Percentiles rank a stretch among this genome's conserved stretches.
Conservation (phyloP, 2,329 filamentous ascomycete genomes). For the Fusarium sarcochroum region DNA sequence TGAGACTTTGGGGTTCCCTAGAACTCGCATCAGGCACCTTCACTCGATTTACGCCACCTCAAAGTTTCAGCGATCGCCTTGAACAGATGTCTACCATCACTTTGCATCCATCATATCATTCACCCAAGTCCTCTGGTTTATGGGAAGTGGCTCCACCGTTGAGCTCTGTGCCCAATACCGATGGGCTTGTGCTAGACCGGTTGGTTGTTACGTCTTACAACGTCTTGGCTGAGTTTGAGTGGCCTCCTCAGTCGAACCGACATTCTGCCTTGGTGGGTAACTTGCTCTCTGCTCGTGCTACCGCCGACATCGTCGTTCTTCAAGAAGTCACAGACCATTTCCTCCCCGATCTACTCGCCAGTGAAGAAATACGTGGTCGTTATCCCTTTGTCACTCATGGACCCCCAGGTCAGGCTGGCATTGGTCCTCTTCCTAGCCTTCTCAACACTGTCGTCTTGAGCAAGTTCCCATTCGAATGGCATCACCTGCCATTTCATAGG, state of each 20-base stretch:
- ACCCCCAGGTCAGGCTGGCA: conserved; percentile 64
- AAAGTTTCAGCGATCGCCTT: conserved; percentile 14
- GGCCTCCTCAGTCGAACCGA: conserved; percentile 59
- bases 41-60: conserved; percentile 4
- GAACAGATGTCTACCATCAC: neutral
- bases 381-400: conserved; percentile 72
- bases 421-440: conserved; percentile 70
- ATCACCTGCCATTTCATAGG: conserved; percentile 65
- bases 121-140: neutral
- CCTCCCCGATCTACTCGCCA: conserved; percentile 66
- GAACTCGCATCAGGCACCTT: conserved; percentile 48
- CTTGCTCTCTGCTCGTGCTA: conserved; percentile 58
- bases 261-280: conserved; percentile 61
- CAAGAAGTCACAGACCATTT: conserved; percentile 77
- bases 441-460: conserved; percentile 74
- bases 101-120: conserved; percentile 33
- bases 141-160: conserved; percentile 20
- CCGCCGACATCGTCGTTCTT: conserved; percentile 65
- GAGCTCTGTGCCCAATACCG: neutral
- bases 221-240: conserved; percentile 65
- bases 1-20: conserved; percentile 71
- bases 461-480: conserved; percentile 68
- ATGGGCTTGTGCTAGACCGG: conserved; percentile 24
- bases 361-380: conserved; percentile 59
- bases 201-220: conserved; percentile 66